Base-by-base conservation (phyloP, 2,329 filamentous ascomycete species). In the Periconia sp. region DNA sequence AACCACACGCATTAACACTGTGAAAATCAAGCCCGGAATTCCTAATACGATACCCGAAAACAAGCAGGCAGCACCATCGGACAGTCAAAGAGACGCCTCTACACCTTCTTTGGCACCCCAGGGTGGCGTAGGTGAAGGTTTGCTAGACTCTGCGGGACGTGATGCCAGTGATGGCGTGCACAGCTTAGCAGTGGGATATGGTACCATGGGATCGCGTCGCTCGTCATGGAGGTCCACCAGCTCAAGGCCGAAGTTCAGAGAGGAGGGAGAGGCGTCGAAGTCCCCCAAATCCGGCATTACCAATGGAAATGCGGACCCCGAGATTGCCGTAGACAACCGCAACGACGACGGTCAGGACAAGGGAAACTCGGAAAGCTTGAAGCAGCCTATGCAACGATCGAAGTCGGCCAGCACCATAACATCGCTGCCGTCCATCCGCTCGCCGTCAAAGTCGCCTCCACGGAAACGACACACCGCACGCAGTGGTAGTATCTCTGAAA, bases 401-500 rank as follows among this genome's bases (percentile, higher is more conserved):
- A 54, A 50, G 11, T 75, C 66, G 6, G 61, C 63, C 43, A 73
- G 68, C 58, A 75, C 67, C 11, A 64, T 71, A 41, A 71, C 62
- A 2, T 73, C 71, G 0, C 52, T 75, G 9, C 65, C 55, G 45
- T 70, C 67, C 8, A 45, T 58, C 6, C 53, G 46, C 17, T 66
- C 70, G 13, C 57, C 50, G n/a, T 64, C 67, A 1, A 56, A 33
- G 8, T 66, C 58, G 20, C 65, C 68, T 0, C 58, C 61, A 10
- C 69, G 68, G 52, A 64, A 73, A 59, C 76, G 76, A 33, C 78
- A 81, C 9, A 77, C 80, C 5, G 85, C 86, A 6, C 81, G 88
- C 52, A 90, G 86, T 61, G 89, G 90, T 27, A 90, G 87, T 68
- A 91, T 92, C 62, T 91, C 89, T 0, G 89, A 92, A 72, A 90